Evolutionary conservation across 169 alveolate genomes (phyloP), one percentile per base, ranked within the genome.

Genomic region (Plasmodium cynomolgi): DNA sequence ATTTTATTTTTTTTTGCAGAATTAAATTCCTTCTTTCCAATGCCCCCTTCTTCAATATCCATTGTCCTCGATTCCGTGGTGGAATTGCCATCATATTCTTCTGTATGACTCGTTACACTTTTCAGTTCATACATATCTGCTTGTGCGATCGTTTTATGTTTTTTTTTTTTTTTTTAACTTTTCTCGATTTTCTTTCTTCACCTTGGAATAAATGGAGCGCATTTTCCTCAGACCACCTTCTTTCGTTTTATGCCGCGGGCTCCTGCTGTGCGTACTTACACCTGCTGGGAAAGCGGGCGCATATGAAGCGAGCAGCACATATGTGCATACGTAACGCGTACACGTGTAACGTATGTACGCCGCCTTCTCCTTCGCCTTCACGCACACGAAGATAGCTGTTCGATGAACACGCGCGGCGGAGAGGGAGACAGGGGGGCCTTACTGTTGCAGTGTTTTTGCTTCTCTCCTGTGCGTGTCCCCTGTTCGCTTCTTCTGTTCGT

Each of bases 1-100:
- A 44, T 20, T 37, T 74, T 84, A 26, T 39, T 72, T 41, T 84
- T 84, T 84, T 84, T 72, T 84, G 58, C 26, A 33, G 2, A 58
- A 41, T n/a, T 41, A 83, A 29, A 4, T 58, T n/a, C 47, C 31
- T 83, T 56, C 41, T 83, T 83, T 41, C n/a, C 20, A 23, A 29
- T 58, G 20, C n/a, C 5, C 58, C 84, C 84, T 44, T 80, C 84
- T 80, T 80, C 84, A 56, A 80, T 23, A 44, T 80, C 84, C 31
- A 80, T 37, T 3, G 17, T 80, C 33, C 71, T 44, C 20, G 91
- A 58, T 41, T 83, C 82, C 26, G 56, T 50, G 39, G 91, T 83
- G 34, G 91, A 83, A 17, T 58, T 33, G 44, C 80, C 62, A 29
- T 83, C 91, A 41, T 20, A 56, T 56, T 83, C 91, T 20, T 68